Evolutionary conservation across 2,329 filamentous ascomycete species (phyloP).

Genomic region (Aschersonia sp.): DNA sequence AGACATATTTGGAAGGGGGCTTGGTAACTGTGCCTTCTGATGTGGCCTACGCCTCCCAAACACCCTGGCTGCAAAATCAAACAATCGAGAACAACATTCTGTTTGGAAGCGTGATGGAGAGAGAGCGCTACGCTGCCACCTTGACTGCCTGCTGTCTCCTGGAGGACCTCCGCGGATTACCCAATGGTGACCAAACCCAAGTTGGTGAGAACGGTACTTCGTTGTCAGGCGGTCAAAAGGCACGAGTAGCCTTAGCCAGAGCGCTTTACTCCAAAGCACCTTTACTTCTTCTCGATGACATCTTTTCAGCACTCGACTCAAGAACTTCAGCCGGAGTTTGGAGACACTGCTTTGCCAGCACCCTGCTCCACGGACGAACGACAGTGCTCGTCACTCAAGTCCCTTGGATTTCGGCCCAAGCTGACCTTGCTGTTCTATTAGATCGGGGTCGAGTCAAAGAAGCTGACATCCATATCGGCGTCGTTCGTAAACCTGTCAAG

Average conservation of each 20-base stretch:
- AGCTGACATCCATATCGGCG: constrained; percentile 28
- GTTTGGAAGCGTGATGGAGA: constrained; percentile 36
- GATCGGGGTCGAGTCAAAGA: constrained; percentile 28
- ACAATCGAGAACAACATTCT: constrained; percentile 40
- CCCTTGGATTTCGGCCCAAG: constrained; percentile 36
- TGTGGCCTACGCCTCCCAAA: constrained; percentile 42
- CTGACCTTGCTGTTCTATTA: constrained; percentile 30
- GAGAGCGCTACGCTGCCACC: constrained; percentile 37
- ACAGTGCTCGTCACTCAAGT: constrained; percentile 43
- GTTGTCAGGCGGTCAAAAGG: constrained; percentile 41
- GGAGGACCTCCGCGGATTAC: constrained; percentile 35
- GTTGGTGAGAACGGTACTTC: constrained; percentile 41
- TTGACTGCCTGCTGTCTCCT: constrained; percentile 39
- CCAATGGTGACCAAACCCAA: constrained; percentile 33
- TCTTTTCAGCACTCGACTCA: constrained; percentile 44
- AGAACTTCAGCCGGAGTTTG: constrained; percentile 42
- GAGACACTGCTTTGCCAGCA: constrained; percentile 41
- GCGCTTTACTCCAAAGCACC: constrained; percentile 42
- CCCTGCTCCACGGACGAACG: constrained; percentile 37
- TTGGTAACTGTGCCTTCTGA: constrained; percentile 33
- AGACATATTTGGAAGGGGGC: constrained; percentile 35
- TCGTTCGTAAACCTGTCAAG: constrained; percentile 28
- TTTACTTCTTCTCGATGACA: constrained; percentile 41
- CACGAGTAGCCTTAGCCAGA: constrained; percentile 39
- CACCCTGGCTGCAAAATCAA: constrained; percentile 42